Percentiles rank a stretch among this genome's conserved stretches.
Conservation (phyloP, 2,329 filamentous ascomycete genomes). For the Curvularia sp. region DNA sequence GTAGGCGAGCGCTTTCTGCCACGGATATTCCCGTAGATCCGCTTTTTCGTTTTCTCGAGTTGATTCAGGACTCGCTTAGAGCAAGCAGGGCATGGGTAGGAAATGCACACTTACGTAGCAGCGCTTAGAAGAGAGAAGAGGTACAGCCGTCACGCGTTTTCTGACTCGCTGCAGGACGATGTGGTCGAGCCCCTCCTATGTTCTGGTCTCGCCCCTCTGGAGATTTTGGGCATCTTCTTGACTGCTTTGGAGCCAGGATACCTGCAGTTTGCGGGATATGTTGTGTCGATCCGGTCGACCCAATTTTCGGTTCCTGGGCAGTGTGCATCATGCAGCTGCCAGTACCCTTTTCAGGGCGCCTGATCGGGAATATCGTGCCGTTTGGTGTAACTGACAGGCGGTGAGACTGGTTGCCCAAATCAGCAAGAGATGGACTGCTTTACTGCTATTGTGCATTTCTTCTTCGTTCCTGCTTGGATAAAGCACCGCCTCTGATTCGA, state of each 20-base stretch:
- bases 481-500: background rate
- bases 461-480: background rate
- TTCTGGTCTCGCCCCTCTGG: background rate
- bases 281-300: background rate
- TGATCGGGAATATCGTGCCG: background rate
- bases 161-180: background rate
- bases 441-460: too few species aligned
- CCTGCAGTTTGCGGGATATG: background rate
- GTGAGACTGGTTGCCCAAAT: background rate
- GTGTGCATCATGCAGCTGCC: background rate
- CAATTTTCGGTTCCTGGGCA: background rate
- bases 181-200: too few species aligned
- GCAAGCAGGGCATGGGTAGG: background rate
- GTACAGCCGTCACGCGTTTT: background rate
- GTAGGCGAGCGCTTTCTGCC: constrained; percentile 5
- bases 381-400: background rate
- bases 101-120: background rate
- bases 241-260: background rate
- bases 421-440: background rate
- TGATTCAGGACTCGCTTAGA: background rate
- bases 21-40: background rate
- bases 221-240: too few species aligned
- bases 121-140: background rate
- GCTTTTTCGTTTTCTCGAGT: constrained; percentile 18
- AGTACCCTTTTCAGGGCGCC: background rate